phyloP scores from a whole-genome alignment of 73 alveolate genomes.

The Diophrys appendiculata region DNA sequence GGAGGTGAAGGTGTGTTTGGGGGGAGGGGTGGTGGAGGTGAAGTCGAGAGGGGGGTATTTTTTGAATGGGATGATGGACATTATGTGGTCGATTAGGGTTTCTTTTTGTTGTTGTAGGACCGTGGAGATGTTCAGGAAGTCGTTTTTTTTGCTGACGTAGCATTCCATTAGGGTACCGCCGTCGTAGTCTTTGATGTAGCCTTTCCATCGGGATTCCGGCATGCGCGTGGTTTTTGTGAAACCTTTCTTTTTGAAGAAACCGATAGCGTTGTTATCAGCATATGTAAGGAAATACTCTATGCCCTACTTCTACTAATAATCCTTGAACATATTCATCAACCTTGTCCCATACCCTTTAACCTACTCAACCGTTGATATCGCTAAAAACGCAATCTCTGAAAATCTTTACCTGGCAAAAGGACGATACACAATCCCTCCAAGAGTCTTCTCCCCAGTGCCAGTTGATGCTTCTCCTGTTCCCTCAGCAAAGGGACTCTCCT shows the following conservation, averaged over 20 bases:
- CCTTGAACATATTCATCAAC: constrained; percentile 89
- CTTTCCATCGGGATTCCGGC: constrained; percentile 78
- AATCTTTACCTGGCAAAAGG: constrained; percentile 66
- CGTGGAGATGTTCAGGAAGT: constrained; percentile 62
- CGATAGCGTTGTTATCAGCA: constrained; percentile 96
- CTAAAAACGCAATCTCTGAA: constrained; percentile 89
- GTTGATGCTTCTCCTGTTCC: constrained; percentile 11
- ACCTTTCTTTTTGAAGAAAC: constrained; percentile 89
- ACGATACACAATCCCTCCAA: constrained; percentile 83
- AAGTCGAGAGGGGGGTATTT: constrained; percentile 57
- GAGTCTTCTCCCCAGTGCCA: constrained; percentile 48
- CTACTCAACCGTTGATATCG: constrained; percentile 68
- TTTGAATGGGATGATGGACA: constrained; percentile 38
- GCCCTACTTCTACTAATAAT: constrained; percentile 68
- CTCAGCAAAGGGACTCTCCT: constrained; percentile 1
- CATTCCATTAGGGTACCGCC: constrained; percentile 95
- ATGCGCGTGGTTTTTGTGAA: constrained; percentile 64
- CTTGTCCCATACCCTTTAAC: constrained; percentile 90
- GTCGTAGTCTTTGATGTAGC: constrained; percentile 89
- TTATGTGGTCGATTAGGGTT: neutral
- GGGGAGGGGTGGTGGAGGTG: neutral
- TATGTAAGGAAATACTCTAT: constrained; percentile 86
- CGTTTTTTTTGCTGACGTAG: constrained; percentile 60
- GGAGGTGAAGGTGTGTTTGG: constrained; percentile 56
- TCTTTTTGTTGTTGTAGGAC: constrained; percentile 60